These are phyloP conservation scores for Pistacia integerrima DNA, from an alignment of 345 rosid genomes.

Conservation along the genomic window DNA sequence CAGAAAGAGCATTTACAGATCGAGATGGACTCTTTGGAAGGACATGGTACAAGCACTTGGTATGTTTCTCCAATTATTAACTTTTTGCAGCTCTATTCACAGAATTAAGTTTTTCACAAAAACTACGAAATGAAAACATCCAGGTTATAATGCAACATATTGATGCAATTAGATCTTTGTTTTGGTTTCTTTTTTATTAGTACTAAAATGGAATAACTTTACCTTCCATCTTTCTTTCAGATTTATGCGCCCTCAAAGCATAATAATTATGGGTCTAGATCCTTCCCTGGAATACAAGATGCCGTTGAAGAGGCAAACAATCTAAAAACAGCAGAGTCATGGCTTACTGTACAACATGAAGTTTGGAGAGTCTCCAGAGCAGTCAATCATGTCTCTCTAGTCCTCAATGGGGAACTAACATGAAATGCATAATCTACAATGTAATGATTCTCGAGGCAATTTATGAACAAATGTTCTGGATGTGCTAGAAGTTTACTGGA, in stretches of 20 bases:
- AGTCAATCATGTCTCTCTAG: conserved; percentile 59
- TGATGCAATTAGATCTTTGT: not conserved
- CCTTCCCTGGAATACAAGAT: conserved; percentile 81
- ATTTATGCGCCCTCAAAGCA: conserved; percentile 76
- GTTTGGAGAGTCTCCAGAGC: conserved; percentile 86
- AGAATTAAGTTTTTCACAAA: not conserved
- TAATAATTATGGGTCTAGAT: conserved; percentile 69
- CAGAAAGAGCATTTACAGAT: conserved; percentile 78
- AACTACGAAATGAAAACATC: not conserved
- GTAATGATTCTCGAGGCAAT: not conserved
- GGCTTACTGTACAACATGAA: conserved; percentile 74
- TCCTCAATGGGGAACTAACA: conserved; percentile 63
- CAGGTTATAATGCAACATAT: not conserved
- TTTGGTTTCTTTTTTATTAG: not conserved
- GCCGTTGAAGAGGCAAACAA: conserved; percentile 61
- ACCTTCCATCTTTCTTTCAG: conserved; percentile 28
- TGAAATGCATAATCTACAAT: conserved; percentile 29
- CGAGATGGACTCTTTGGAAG: conserved; percentile 66
- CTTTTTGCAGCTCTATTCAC: not conserved
- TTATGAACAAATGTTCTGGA: not conserved
- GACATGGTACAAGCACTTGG: conserved; percentile 81
- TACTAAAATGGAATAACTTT: not conserved
- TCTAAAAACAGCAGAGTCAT: conserved; percentile 49
- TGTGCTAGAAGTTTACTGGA: not conserved
- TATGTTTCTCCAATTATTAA: conserved; percentile 21